phyloP scores from a whole-genome alignment of 345 rosid species.

The Arabis alpina region DNA sequence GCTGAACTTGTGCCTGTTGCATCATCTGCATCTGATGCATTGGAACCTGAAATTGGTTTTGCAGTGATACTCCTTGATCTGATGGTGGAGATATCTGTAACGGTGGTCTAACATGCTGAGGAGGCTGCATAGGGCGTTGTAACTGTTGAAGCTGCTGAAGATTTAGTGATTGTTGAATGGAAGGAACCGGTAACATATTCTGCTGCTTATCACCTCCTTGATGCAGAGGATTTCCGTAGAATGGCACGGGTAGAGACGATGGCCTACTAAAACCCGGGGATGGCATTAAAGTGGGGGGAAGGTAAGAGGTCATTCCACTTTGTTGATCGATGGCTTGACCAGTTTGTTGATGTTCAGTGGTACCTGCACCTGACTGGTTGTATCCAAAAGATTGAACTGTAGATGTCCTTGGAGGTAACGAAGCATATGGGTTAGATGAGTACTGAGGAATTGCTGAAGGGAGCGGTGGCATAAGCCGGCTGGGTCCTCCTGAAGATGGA shows the following conservation, averaged over 20 bases:
- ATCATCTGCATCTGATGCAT: conserved; percentile 66
- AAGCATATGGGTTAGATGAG: conserved; percentile 72
- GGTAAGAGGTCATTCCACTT: conserved; percentile 59
- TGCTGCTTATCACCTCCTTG: conserved; percentile 67
- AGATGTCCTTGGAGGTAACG: conserved; percentile 60
- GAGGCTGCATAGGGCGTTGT: conserved; percentile 82
- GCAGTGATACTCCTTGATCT: conserved; percentile 69
- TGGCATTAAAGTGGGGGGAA: conserved; percentile 67
- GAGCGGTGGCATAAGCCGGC: conserved; percentile 80
- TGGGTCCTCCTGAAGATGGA: conserved; percentile 73
- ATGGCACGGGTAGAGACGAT: conserved; percentile 56
- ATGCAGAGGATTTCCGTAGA: conserved; percentile 60
- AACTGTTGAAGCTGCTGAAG: conserved; percentile 69
- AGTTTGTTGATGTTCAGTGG: conserved; percentile 58
- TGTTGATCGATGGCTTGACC: conserved; percentile 59
- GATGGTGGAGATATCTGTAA: conserved; percentile 60
- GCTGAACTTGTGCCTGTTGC: conserved; percentile 68
- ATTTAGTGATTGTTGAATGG: conserved; percentile 63
- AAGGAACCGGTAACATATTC: conserved; percentile 55
- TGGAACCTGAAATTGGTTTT: conserved; percentile 66
- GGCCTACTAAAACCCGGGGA: conserved; percentile 74
- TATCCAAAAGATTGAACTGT: conserved; percentile 63
- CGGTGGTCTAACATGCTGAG: conserved; percentile 80
- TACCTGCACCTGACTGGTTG: conserved; percentile 58
- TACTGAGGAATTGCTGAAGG: conserved; percentile 88